A percentile compares a stretch with the other conserved stretches of the same genome.
These are phyloP conservation scores for Aulographum hederae DNA, from an alignment of 2,329 filamentous ascomycete genomes.

Conservation along the genomic window DNA sequence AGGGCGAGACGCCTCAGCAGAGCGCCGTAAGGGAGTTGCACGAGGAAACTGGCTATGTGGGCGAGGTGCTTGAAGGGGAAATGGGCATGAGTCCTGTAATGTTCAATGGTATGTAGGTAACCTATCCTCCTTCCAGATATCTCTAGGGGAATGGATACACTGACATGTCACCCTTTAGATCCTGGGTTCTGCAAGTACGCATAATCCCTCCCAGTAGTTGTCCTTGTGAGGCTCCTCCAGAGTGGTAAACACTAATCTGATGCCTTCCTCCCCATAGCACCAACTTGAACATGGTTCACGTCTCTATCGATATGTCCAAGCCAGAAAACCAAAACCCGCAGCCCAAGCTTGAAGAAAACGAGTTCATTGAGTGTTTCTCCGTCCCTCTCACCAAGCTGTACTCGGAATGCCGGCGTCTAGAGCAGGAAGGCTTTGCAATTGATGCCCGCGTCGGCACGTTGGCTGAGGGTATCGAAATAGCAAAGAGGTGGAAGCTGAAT, in stretches of 20 bases:
- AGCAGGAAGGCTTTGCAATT: conserved; percentile 56
- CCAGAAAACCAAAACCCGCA: conserved; percentile 51
- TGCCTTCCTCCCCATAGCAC: too few relatives aligned
- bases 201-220: too few relatives aligned
- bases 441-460: conserved; percentile 63
- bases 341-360: conserved; percentile 57
- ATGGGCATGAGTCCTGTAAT: conserved; percentile 21
- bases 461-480: conserved; percentile 61
- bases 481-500: conserved; percentile 32
- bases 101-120: conserved; percentile 20
- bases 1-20: conserved; percentile 36
- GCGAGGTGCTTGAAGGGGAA: conserved; percentile 16
- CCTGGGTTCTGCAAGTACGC: conserved; percentile 15
- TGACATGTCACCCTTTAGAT: conserved; percentile 11
- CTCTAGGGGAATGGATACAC: background rate
- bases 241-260: too few relatives aligned
- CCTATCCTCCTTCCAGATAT: conserved; percentile 1
- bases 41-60: conserved; percentile 48
- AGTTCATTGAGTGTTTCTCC: conserved; percentile 67
- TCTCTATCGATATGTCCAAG: conserved; percentile 49
- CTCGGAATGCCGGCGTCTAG: conserved; percentile 46
- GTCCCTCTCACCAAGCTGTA: conserved; percentile 47
- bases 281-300: conserved; percentile 45
- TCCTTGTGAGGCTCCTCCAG: too few relatives aligned
- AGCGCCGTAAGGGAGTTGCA: conserved; percentile 42